A percentile compares a stretch with the other conserved stretches of the same genome.
These are phyloP conservation scores for Deinandra increscens DNA, from an alignment of 129 eudicot species.

Conservation along the genomic window DNA sequence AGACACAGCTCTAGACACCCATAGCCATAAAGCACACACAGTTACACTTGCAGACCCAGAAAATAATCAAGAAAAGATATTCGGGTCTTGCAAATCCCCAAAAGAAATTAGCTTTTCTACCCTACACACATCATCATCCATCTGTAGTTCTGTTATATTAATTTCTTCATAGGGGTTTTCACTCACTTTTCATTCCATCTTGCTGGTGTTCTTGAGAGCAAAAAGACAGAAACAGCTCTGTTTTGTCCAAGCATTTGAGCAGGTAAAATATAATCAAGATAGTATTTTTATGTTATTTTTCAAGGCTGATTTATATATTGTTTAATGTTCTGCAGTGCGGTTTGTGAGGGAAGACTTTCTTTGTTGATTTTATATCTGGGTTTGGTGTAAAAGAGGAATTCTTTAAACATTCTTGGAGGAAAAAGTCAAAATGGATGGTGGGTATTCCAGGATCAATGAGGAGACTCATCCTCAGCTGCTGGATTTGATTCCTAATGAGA, in stretches of 20 bases:
- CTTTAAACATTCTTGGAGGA: conserved; percentile 3
- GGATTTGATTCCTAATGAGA: conserved; percentile 63
- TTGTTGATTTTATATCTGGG: conserved; percentile 33
- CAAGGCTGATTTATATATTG: background rate
- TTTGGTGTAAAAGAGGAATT: background rate
- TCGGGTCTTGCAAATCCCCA: conserved; percentile 44
- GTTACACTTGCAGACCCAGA: conserved; percentile 4
- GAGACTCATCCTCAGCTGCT: conserved; percentile 56
- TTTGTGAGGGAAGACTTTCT: background rate
- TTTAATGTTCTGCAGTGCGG: conserved; percentile 21
- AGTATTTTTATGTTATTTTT: background rate
- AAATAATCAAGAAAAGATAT: conserved; percentile 37
- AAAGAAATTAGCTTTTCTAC: conserved; percentile 25
- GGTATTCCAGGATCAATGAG: conserved; percentile 35
- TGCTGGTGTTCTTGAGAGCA: conserved; percentile 19
- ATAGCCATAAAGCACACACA: conserved; percentile 30
- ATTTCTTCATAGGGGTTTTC: conserved; percentile 13
- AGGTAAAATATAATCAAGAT: background rate
- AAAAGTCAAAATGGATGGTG: conserved; percentile 40
- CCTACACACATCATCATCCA: conserved; percentile 18
- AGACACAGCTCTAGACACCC: conserved; percentile 25
- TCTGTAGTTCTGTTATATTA: conserved; percentile 39
- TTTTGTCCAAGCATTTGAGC: conserved; percentile 3
- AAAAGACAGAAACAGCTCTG: conserved; percentile 6
- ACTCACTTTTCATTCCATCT: background rate